Evolutionary conservation across 257 asterid genomes (phyloP).

Genomic region (Fraxinus pennsylvanica): DNA sequence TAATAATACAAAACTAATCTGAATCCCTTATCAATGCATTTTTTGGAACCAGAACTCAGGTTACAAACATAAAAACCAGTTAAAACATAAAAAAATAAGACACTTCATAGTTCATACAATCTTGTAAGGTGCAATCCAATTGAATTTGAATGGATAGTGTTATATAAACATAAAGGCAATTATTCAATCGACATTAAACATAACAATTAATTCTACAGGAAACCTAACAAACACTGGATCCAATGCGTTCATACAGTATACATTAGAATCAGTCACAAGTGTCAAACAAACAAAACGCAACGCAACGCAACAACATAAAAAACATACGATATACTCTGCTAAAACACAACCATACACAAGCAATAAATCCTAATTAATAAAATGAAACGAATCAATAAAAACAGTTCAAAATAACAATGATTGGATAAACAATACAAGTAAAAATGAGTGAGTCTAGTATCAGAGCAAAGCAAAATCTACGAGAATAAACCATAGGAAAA

Average conservation of each 20-base stretch:
- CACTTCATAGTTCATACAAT: not conserved
- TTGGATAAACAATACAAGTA: not conserved
- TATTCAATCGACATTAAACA: not conserved
- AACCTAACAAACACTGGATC: not conserved
- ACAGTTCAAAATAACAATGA: not conserved
- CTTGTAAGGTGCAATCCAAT: not conserved
- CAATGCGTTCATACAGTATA: not conserved
- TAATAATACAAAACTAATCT: not conserved
- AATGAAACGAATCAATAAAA: not conserved
- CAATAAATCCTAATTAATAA: not conserved
- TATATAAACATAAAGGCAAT: not conserved
- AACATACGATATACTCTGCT: not conserved
- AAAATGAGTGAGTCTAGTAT: conserved; percentile 6
- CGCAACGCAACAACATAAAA: not conserved
- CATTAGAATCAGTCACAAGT: not conserved
- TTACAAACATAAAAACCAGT: not conserved
- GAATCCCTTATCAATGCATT: not conserved
- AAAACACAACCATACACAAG: not conserved
- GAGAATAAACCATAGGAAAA: not conserved
- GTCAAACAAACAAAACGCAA: not conserved
- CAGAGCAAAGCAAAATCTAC: conserved; percentile 18
- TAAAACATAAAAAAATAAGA: not conserved
- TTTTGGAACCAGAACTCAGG: not conserved
- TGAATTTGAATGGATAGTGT: not conserved
- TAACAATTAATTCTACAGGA: not conserved